Evolutionary conservation across 2,329 filamentous ascomycete genomes (phyloP).

Genomic region (Fusarium nelsonii): DNA sequence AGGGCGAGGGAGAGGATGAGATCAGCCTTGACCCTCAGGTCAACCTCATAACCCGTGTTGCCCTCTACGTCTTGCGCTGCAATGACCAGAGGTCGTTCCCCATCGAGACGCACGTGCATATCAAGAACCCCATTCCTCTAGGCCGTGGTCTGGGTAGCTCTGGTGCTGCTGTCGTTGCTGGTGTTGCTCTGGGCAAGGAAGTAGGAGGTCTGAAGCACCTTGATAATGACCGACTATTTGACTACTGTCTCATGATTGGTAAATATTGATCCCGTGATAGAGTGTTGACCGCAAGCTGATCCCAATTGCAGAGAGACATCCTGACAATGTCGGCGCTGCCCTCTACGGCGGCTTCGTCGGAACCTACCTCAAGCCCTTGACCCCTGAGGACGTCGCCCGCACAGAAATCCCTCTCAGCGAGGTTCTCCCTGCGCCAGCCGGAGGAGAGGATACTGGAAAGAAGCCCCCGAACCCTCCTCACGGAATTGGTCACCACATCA

Average conservation of each 20-base stretch:
- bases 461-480: conserved; percentile 88
- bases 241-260: conserved; percentile 98
- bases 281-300: conserved; percentile 23
- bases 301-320: conserved; percentile 75
- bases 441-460: conserved; percentile 89
- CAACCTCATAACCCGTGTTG: conserved; percentile 94
- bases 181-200: conserved; percentile 92
- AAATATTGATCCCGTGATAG: conserved; percentile 43
- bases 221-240: conserved; percentile 84
- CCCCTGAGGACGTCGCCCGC: conserved; percentile 87
- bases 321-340: conserved; percentile 94
- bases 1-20: conserved; percentile 81
- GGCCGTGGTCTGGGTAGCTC: conserved; percentile 95
- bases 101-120: conserved; percentile 87
- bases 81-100: conserved; percentile 89
- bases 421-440: conserved; percentile 89
- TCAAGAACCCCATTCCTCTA: conserved; percentile 94
- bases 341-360: conserved; percentile 97
- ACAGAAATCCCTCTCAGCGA: conserved; percentile 95
- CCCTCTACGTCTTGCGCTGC: conserved; percentile 93
- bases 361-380: conserved; percentile 93
- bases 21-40: conserved; percentile 86
- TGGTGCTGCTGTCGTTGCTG: conserved; percentile 93
- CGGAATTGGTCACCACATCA: conserved; percentile 95
- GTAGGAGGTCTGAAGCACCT: conserved; percentile 82